Conservation (phyloP, 2,329 filamentous ascomycete species). For the Arthrobotrys entomopaga region DNA sequence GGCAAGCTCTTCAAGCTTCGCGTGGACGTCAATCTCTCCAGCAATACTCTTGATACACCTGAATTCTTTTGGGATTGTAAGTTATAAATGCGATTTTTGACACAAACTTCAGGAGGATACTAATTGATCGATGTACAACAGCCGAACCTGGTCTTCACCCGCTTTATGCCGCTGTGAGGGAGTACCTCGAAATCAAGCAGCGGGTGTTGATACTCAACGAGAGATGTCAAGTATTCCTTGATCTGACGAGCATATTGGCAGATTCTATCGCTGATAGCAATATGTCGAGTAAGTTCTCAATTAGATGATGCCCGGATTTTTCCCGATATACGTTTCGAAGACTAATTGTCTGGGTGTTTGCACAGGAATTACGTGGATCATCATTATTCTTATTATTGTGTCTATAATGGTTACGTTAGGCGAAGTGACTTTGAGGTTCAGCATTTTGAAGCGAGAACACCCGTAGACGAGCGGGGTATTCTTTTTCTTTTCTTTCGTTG, state of each 20-base stretch:
- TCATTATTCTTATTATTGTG: slow-evolving; percentile 90
- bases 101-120: neutral
- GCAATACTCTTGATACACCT: slow-evolving; percentile 91
- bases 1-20: slow-evolving; percentile 90
- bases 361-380: slow-evolving; percentile 88
- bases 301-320: neutral
- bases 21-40: slow-evolving; percentile 91
- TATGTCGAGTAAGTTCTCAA: slow-evolving; percentile 74
- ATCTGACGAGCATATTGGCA: slow-evolving; percentile 91
- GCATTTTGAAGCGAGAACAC: slow-evolving; percentile 69
- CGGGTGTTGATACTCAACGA: slow-evolving; percentile 97
- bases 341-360: neutral
- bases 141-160: slow-evolving; percentile 91
- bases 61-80: slow-evolving; percentile 94
- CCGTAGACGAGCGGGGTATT: slow-evolving; percentile 60
- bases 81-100: neutral
- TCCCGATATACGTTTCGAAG: neutral
- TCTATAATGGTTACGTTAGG: slow-evolving; percentile 90
- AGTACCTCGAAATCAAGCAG: slow-evolving; percentile 96
- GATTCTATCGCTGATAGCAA: slow-evolving; percentile 93
- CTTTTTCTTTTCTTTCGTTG: slow-evolving; percentile 2
- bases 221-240: slow-evolving; percentile 93
- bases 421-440: slow-evolving; percentile 88
- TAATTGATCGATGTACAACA: slow-evolving; percentile 17
- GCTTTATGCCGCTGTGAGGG: slow-evolving; percentile 90